phyloP scores from a whole-genome alignment of 202 grass and related monocot genomes.

The Panicum virgatum region DNA sequence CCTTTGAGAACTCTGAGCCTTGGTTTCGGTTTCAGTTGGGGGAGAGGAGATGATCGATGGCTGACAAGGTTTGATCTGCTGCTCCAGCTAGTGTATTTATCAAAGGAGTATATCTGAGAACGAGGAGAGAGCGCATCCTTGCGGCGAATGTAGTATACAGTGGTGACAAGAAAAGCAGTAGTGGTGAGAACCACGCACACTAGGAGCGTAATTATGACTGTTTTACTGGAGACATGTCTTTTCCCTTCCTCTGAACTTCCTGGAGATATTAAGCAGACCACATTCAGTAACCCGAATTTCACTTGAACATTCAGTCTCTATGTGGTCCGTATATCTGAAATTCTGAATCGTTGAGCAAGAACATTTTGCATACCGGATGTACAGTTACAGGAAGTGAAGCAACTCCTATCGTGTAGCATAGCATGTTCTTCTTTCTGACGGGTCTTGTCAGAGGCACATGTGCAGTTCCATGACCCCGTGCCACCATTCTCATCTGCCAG shows the following conservation, averaged over 20 bases:
- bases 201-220: conserved; percentile 66
- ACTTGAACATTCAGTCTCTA: conserved; percentile 3
- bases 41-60: conserved; percentile 62
- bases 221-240: conserved; percentile 66
- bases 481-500: conserved; percentile 29
- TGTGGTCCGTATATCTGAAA: neutral
- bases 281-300: conserved; percentile 23
- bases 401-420: conserved; percentile 34
- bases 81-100: conserved; percentile 79
- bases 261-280: conserved; percentile 30
- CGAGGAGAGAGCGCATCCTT: conserved; percentile 59
- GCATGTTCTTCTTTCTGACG: conserved; percentile 29
- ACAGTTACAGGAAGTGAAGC: conserved; percentile 94
- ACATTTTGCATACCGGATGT: conserved; percentile 55
- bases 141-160: conserved; percentile 68
- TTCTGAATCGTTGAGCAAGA: conserved; percentile 31
- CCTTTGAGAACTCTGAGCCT: conserved; percentile 59
- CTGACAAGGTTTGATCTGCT: conserved; percentile 81
- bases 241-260: conserved; percentile 52
- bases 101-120: conserved; percentile 54
- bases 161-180: conserved; percentile 56
- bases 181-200: conserved; percentile 70
- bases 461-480: conserved; percentile 78
- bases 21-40: conserved; percentile 34
- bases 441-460: conserved; percentile 38